These are phyloP conservation scores for Centaurea solstitialis DNA, from an alignment of 129 eudicot genomes.

Conservation along the genomic window DNA sequence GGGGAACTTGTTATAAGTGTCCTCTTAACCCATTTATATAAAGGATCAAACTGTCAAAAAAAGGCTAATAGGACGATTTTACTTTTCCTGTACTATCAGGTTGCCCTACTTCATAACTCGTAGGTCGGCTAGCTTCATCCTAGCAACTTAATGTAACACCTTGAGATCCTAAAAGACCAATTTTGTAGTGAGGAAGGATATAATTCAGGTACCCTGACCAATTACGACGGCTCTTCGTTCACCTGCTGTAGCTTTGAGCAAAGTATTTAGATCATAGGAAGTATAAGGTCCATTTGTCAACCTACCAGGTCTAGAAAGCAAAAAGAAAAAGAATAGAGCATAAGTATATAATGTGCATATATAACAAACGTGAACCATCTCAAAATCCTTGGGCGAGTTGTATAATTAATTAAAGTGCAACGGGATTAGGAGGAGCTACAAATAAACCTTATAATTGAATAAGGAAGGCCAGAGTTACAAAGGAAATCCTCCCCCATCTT, in stretches of 20 bases:
- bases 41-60: no score
- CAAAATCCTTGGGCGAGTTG: neutral
- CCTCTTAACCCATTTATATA: neutral
- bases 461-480: constrained; percentile 87
- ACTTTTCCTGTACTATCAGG: neutral
- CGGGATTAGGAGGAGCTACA: neutral
- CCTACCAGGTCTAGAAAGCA: constrained; percentile 68
- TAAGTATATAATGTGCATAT: constrained; percentile 1
- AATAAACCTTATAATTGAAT: constrained; percentile 72
- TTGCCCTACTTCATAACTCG: neutral
- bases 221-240: constrained; percentile 90
- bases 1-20: neutral
- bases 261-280: constrained; percentile 88
- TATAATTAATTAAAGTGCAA: constrained; percentile 3
- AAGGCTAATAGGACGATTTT: neutral
- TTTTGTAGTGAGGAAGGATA: no score
- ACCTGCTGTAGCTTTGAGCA: constrained; percentile 96
- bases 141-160: no score
- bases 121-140: neutral
- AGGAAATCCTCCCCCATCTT: constrained; percentile 98
- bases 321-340: no score
- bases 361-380: neutral
- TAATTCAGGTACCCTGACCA: constrained; percentile 68
- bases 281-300: constrained; percentile 98
- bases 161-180: no score